These are phyloP conservation scores for Penicillium silybi DNA, from an alignment of 495 filamentous ascomycete genomes.

Conservation along the genomic window DNA sequence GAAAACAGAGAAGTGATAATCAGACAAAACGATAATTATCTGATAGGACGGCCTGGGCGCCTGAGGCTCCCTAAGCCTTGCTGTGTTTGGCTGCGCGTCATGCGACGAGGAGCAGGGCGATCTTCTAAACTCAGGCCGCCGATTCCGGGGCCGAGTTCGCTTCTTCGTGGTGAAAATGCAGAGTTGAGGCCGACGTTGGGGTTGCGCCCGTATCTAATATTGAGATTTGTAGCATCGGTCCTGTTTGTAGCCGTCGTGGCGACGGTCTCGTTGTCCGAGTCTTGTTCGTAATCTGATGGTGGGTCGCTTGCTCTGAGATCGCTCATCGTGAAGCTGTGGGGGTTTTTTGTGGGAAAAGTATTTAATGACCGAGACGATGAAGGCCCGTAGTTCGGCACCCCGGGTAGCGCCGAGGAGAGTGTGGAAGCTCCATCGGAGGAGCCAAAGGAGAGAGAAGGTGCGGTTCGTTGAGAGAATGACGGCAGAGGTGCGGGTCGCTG, in stretches of 20 bases:
- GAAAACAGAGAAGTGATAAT: neutral
- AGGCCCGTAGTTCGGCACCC: slow-evolving; percentile 22
- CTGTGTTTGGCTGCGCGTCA: slow-evolving; percentile 42
- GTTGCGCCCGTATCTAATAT: slow-evolving; percentile 36
- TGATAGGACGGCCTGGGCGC: neutral
- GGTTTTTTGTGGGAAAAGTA: slow-evolving; percentile 14
- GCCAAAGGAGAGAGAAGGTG: slow-evolving; percentile 32
- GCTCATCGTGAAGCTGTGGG: slow-evolving; percentile 37
- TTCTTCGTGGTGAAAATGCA: slow-evolving; percentile 31
- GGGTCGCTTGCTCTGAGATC: slow-evolving; percentile 33
- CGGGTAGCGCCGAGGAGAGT: slow-evolving; percentile 20
- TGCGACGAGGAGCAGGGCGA: slow-evolving; percentile 28
- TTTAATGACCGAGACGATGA: slow-evolving; percentile 14
- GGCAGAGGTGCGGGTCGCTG: slow-evolving; percentile 16
- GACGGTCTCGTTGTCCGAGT: slow-evolving; percentile 43
- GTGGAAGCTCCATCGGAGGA: slow-evolving; percentile 27
- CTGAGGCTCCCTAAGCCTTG: slow-evolving; percentile 14
- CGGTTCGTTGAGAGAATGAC: slow-evolving; percentile 6
- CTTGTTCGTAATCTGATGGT: slow-evolving; percentile 35
- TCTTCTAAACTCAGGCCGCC: slow-evolving; percentile 43
- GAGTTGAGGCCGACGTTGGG: slow-evolving; percentile 9
- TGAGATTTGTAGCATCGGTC: slow-evolving; percentile 37
- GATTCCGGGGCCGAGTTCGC: slow-evolving; percentile 37
- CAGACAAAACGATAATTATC: neutral
- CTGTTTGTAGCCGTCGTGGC: slow-evolving; percentile 33